These are phyloP conservation scores for Isochrysis galbana DNA, from an alignment of 78 protist species.

Conservation along the genomic window DNA sequence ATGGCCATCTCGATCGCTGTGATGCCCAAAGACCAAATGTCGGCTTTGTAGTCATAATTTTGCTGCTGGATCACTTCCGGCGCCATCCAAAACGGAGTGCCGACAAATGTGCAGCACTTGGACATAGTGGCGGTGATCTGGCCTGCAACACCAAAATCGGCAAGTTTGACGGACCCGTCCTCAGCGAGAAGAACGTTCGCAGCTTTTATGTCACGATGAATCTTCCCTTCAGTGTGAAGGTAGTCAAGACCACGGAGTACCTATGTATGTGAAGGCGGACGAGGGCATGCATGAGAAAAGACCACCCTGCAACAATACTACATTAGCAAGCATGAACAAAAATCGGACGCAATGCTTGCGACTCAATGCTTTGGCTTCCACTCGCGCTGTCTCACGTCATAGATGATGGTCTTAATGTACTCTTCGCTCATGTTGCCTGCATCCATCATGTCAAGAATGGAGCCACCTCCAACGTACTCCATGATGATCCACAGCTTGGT, in stretches of 20 bases:
- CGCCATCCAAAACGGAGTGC: constrained; percentile 89
- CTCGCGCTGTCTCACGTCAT: constrained; percentile 68
- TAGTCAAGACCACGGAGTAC: constrained; percentile 89
- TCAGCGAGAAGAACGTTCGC: constrained; percentile 87
- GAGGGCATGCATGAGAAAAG: too few species aligned
- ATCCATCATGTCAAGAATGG: constrained; percentile 81
- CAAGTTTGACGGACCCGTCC: constrained; percentile 90
- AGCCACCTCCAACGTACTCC: constrained; percentile 87
- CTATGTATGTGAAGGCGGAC: too few species aligned
- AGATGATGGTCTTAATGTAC: constrained; percentile 81
- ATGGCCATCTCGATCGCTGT: constrained; percentile 94
- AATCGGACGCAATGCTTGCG: not conserved
- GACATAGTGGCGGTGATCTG: constrained; percentile 65
- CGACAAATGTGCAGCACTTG: constrained; percentile 58
- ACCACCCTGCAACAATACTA: too few species aligned
- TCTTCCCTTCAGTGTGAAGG: constrained; percentile 87
- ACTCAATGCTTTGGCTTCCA: not conserved
- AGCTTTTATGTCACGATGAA: constrained; percentile 97
- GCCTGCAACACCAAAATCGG: constrained; percentile 98
- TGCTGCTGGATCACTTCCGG: constrained; percentile 80
- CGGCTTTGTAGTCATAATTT: constrained; percentile 81
- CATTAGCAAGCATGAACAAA: too few species aligned
- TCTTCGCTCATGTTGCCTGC: constrained; percentile 78
- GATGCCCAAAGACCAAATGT: constrained; percentile 97
- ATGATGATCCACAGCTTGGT: not conserved